Base-by-base conservation (phyloP, 83 land plant species). In the Thuja plicata region DNA sequence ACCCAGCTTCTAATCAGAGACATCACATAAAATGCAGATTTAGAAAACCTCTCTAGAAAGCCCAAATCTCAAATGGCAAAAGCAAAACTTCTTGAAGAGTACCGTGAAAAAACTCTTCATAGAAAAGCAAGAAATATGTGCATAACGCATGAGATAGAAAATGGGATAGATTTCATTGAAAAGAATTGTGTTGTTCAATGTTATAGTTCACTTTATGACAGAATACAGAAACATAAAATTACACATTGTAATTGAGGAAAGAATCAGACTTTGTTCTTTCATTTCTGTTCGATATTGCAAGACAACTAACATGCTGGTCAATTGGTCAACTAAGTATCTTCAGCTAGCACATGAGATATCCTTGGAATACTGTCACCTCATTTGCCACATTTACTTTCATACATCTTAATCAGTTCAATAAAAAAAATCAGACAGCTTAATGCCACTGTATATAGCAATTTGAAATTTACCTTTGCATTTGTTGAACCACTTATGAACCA, bases 401-500 rank as follows among this genome's bases (percentile, higher is more conserved):
- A 77, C 21, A 35, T 66, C 80, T 17, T 34, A 35, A 37, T 12
- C 37, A 17, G 40, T 35, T 37, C 21, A 77, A 37, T 4, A 76
- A 79, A 1, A 1, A 40, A 16, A 40, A 7, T 79, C 5, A 62
- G 71, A 62, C 13, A 82, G 13, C 54, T 82, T 82, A 41, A 82
- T 21, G 45, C 46, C 54, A 82, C 24, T n/a, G 45, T 54, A 15
- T 15, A 8, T 46, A 38, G 13, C 54, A 45, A 83, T 11, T 87
- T 46, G 73, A 76, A 12, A 57, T 6, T 87, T 87, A 98, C 99
- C 99, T 97, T 98, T 52, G 99, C 98, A 94, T 94, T 98, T 70
- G 99, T 97, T 41, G 99, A 96, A 48, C 99, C 99, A 95, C 99
- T 98, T 82, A 98, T 95, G 89, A 98, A 98, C 99, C 99, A 98